phyloP scores from a whole-genome alignment of 257 asterid species.

The Orobanche coerulescens region DNA sequence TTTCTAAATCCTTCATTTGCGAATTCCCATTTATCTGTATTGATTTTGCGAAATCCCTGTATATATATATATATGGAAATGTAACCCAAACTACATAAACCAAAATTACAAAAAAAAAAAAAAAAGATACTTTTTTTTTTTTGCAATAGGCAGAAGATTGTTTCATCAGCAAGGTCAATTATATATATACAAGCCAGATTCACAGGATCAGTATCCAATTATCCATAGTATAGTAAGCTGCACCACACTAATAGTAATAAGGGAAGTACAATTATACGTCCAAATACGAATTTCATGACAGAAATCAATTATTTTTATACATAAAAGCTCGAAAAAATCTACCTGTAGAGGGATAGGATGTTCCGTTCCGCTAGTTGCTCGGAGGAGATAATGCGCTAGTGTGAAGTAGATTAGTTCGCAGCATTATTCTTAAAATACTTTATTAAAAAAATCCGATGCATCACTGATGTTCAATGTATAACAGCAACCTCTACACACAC shows the following conservation, averaged over 20 bases:
- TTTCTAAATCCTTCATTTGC: conserved; percentile 57
- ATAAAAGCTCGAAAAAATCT: conserved; percentile 29
- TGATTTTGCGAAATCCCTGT: conserved; percentile 80
- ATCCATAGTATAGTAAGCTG: conserved; percentile 24
- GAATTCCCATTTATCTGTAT: conserved; percentile 77
- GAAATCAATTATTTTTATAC: neutral
- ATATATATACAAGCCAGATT: conserved; percentile 18
- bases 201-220: conserved; percentile 16
- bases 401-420: conserved; percentile 26
- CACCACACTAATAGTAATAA: conserved; percentile 25
- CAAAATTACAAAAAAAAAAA: neutral
- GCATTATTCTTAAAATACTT: conserved; percentile 22
- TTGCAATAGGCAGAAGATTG: conserved; percentile 3
- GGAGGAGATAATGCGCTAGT: conserved; percentile 22
- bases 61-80: neutral
- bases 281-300: conserved; percentile 12
- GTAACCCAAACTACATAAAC: neutral
- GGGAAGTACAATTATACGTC: conserved; percentile 20
- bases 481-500: conserved; percentile 17
- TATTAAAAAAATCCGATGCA: conserved; percentile 20
- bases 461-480: conserved; percentile 18
- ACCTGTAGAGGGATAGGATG: conserved; percentile 50
- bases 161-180: neutral
- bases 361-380: conserved; percentile 36
- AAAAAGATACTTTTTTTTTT: too few species aligned